These are phyloP conservation scores for Intubia oerlemansii DNA, from an alignment of 2,329 filamentous ascomycete species.

Conservation along the genomic window DNA sequence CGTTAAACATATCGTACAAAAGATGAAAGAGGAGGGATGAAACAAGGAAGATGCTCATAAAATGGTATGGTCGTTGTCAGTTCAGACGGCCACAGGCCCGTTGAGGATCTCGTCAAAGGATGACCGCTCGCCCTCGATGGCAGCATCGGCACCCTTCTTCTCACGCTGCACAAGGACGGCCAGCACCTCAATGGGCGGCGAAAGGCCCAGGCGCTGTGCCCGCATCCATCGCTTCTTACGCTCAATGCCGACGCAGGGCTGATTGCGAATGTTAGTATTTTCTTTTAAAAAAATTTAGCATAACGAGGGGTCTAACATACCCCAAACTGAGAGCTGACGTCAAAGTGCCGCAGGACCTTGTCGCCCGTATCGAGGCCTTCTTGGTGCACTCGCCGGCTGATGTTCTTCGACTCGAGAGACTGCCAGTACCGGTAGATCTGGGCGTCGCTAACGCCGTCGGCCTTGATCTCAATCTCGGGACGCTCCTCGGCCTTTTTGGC, in stretches of 20 bases:
- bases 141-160: conserved; percentile 27
- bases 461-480: conserved; percentile 33
- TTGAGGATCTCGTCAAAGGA: conserved; percentile 51
- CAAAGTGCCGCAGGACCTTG: conserved; percentile 80
- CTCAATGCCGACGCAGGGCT: conserved; percentile 77
- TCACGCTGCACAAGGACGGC: conserved; percentile 62
- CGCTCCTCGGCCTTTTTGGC: conserved; percentile 10
- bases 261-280: conserved; percentile 5
- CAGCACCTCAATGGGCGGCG: conserved; percentile 76
- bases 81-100: conserved; percentile 15
- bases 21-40: no score
- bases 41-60: background rate
- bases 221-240: conserved; percentile 74
- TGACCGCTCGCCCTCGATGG: conserved; percentile 40
- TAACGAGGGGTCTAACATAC: conserved; percentile 35
- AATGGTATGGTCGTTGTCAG: background rate
- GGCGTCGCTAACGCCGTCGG: conserved; percentile 41
- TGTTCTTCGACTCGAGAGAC: conserved; percentile 44
- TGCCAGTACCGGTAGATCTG: conserved; percentile 65
- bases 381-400: conserved; percentile 58
- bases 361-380: conserved; percentile 48
- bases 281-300: no score
- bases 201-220: conserved; percentile 61
- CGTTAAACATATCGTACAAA: no score
- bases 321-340: conserved; percentile 78